phyloP scores from a whole-genome alignment of 495 filamentous ascomycete species.

The Lasiosphaeris hirsuta region DNA sequence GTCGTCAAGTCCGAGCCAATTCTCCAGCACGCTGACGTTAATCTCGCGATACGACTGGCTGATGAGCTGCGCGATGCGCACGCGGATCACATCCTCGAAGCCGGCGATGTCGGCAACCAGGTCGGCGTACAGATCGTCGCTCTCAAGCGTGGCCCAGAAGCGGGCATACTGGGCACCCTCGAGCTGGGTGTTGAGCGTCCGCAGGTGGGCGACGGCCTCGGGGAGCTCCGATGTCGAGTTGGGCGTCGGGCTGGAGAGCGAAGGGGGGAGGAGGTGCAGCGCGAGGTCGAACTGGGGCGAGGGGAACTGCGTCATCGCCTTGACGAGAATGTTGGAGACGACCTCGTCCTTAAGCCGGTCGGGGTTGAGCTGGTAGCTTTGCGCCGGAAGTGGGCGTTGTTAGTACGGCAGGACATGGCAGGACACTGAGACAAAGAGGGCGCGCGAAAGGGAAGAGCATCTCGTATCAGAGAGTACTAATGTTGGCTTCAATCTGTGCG shows the following conservation, averaged over 20 bases:
- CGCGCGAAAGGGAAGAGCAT: conserved; percentile 18
- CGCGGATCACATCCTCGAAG: conserved; percentile 94
- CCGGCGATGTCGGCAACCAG: conserved; percentile 89
- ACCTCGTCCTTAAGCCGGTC: conserved; percentile 95
- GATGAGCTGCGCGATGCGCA: conserved; percentile 85
- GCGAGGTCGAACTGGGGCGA: conserved; percentile 91
- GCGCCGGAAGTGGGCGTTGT: not conserved
- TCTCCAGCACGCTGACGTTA: conserved; percentile 68
- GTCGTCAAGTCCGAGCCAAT: conserved; percentile 78
- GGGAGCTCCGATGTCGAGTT: conserved; percentile 56
- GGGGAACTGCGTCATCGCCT: conserved; percentile 96
- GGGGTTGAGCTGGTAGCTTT: conserved; percentile 99
- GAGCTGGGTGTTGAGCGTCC: conserved; percentile 77
- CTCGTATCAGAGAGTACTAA: conserved; percentile 63
- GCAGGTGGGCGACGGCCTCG: conserved; percentile 88
- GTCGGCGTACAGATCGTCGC: conserved; percentile 94
- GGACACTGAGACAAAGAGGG: conserved; percentile 1
- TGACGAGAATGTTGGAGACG: conserved; percentile 97
- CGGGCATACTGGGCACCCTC: conserved; percentile 77
- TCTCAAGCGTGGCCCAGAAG: conserved; percentile 93
- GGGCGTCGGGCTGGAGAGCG: conserved; percentile 36
- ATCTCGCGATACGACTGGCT: conserved; percentile 87
- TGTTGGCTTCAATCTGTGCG: conserved; percentile 50
- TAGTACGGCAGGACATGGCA: not conserved
- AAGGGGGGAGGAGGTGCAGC: conserved; percentile 76